Conservation (phyloP, 176 grass and related monocot genomes). For the Rhipidocladum racemiflorum region DNA sequence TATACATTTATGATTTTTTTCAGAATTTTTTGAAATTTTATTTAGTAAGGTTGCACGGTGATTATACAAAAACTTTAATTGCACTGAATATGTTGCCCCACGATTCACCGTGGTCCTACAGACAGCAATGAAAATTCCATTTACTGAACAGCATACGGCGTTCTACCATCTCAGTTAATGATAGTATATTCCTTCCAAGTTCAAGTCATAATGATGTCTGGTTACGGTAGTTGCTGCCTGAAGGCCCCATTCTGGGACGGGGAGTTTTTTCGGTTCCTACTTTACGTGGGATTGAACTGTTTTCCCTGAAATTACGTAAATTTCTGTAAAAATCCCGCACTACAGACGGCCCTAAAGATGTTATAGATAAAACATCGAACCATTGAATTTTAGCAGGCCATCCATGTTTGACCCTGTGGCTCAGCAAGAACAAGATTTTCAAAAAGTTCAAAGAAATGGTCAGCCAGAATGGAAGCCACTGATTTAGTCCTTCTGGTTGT, state of each 20-base stretch:
- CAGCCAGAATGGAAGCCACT: background rate
- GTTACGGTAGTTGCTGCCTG: background rate
- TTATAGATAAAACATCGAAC: background rate
- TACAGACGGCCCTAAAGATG: background rate
- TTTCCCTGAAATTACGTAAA: too few species aligned
- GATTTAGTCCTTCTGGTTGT: constrained; percentile 34
- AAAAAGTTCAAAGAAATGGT: background rate
- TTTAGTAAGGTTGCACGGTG: too few species aligned
- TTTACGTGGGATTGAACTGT: too few species aligned
- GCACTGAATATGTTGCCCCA: too few species aligned
- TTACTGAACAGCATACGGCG: background rate
- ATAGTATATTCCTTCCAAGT: background rate
- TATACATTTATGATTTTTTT: too few species aligned
- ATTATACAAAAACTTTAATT: too few species aligned
- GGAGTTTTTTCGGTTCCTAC: too few species aligned
- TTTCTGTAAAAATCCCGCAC: too few species aligned
- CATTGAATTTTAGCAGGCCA: background rate
- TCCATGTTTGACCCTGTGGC: constrained; percentile 13
- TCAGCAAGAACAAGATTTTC: background rate
- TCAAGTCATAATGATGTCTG: background rate
- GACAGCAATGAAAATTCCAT: background rate
- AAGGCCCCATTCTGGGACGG: too few species aligned
- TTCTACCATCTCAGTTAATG: background rate
- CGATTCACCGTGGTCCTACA: constrained; percentile 25
- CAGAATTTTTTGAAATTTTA: too few species aligned